phyloP scores from a whole-genome alignment of 306 rosid species.

The Ormosia semicastrata region DNA sequence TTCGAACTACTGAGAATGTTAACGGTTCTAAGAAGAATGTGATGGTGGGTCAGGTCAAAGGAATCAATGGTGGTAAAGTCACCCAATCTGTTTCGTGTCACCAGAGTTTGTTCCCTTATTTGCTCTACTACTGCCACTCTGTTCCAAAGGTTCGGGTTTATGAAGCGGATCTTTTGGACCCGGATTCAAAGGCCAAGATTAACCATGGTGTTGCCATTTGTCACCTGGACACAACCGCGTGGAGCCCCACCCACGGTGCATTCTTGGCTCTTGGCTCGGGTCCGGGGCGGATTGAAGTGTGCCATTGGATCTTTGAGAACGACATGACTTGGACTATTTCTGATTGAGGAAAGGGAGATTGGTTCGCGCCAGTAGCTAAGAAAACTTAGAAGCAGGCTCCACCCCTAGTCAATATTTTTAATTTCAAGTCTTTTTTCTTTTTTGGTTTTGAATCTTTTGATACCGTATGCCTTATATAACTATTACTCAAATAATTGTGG shows the following conservation, averaged over 20 bases:
- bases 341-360: not conserved
- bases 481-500: too few relatives aligned
- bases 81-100: conserved; percentile 80
- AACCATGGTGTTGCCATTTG: conserved; percentile 82
- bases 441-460: too few relatives aligned
- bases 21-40: conserved; percentile 50
- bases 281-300: conserved; percentile 79
- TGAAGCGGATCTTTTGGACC: conserved; percentile 73
- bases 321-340: conserved; percentile 72
- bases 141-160: conserved; percentile 90
- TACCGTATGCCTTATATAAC: too few relatives aligned
- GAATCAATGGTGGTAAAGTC: conserved; percentile 64
- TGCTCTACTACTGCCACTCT: conserved; percentile 83
- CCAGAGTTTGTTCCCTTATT: conserved; percentile 76
- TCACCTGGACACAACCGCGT: conserved; percentile 80
- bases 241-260: conserved; percentile 83
- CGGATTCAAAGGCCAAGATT: conserved; percentile 50
- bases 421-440: not conserved
- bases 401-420: not conserved
- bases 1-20: conserved; percentile 55
- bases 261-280: conserved; percentile 67
- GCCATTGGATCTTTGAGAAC: conserved; percentile 89
- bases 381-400: not conserved
- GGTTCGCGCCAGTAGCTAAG: not conserved
- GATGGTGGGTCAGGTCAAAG: conserved; percentile 54